Conservation (phyloP, 164 flowering plant species). For the Tinospora cordifolia region DNA sequence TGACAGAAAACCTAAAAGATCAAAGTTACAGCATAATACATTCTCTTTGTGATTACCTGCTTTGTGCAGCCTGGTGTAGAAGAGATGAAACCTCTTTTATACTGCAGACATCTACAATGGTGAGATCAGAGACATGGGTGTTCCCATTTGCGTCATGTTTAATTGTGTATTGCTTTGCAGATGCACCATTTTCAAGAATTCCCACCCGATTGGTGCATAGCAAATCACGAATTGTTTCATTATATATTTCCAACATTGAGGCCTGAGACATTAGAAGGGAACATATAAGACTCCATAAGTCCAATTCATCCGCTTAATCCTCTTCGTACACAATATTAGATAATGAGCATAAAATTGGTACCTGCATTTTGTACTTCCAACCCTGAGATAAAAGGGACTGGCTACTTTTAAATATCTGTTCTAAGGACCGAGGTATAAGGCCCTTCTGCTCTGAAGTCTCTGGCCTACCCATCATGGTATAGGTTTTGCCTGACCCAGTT, state of each 20-base stretch:
- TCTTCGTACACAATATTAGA: background rate
- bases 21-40: background rate
- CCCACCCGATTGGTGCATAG: constrained; percentile 44
- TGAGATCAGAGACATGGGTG: constrained; percentile 84
- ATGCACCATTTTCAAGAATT: constrained; percentile 30
- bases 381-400: constrained; percentile 70
- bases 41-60: constrained; percentile 47
- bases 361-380: constrained; percentile 98
- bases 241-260: constrained; percentile 90
- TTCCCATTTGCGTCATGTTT: constrained; percentile 89
- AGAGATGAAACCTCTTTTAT: constrained; percentile 75
- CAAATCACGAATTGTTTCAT: constrained; percentile 88
- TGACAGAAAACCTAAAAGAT: too few relatives aligned
- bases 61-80: constrained; percentile 78
- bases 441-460: constrained; percentile 65
- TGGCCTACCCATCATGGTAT: constrained; percentile 99
- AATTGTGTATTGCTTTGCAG: constrained; percentile 65
- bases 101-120: constrained; percentile 77
- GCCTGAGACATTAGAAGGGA: constrained; percentile 35
- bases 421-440: constrained; percentile 81
- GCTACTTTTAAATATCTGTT: constrained; percentile 82
- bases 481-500: constrained; percentile 95
- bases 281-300: background rate
- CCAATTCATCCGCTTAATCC: background rate
- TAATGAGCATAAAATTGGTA: constrained; percentile 11